Percentiles rank a stretch among this genome's conserved stretches.
These are phyloP conservation scores for Calonectria leucothoes DNA, from an alignment of 2,329 filamentous ascomycete species.

Conservation along the genomic window DNA sequence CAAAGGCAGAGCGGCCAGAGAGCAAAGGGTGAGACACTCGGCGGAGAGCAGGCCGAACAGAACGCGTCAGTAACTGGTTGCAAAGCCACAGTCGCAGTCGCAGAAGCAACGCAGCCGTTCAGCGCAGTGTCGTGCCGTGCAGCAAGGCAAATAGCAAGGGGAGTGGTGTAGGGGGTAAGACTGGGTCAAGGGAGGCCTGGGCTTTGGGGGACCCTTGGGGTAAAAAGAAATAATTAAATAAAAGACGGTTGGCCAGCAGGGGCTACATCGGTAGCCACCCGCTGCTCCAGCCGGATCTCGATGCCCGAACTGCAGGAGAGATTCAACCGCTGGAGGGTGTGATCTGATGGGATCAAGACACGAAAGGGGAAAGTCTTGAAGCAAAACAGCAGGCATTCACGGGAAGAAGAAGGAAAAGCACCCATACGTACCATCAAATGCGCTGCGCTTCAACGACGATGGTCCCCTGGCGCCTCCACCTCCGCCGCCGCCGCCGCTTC, in stretches of 20 bases:
- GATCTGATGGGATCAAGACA: constrained; percentile 4
- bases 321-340: constrained; percentile 12
- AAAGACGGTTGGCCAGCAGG: constrained; percentile 16
- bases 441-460: constrained; percentile 65
- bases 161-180: not conserved
- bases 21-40: constrained; percentile 10
- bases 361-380: not conserved
- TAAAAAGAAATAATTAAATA: constrained; percentile 20
- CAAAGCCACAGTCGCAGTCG: not conserved
- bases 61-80: not conserved
- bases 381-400: not conserved
- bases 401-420: constrained; percentile 26
- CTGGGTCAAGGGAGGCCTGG: constrained; percentile 1
- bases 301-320: not conserved
- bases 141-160: not conserved
- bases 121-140: not conserved
- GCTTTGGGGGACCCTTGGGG: constrained; percentile 20
- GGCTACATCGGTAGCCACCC: constrained; percentile 14
- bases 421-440: constrained; percentile 67
- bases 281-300: not conserved
- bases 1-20: not conserved
- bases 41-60: constrained; percentile 8
- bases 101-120: constrained; percentile 9
- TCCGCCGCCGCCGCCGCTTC: constrained; percentile 50
- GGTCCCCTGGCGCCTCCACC: constrained; percentile 37